A percentile compares a stretch with the other conserved stretches of the same genome.
Evolutionary conservation across 2,329 filamentous ascomycete genomes (phyloP).

Genomic region (Metarhizium rileyi): DNA sequence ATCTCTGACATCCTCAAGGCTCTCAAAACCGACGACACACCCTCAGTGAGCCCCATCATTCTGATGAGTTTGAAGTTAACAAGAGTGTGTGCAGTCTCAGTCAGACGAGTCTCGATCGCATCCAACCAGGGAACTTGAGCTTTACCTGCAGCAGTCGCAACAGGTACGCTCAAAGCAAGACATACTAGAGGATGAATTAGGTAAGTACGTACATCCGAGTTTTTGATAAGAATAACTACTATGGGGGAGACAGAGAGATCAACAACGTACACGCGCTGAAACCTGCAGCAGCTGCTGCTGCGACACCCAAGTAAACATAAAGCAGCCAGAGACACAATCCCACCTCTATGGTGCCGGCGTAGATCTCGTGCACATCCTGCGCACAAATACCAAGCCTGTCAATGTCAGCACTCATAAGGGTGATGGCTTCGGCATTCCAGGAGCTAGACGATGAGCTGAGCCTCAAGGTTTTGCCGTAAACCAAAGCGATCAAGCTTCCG

Average conservation of each 20-base stretch:
- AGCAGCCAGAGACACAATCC: conserved; percentile 24
- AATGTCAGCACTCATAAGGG: conserved; percentile 35
- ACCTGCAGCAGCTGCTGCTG: conserved; percentile 11
- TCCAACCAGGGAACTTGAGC: conserved; percentile 16
- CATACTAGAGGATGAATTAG: background rate
- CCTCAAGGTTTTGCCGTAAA: conserved; percentile 35
- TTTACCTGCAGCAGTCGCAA: conserved; percentile 12
- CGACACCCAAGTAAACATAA: conserved; percentile 13
- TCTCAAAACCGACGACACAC: conserved; percentile 22
- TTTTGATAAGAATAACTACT: too few relatives aligned
- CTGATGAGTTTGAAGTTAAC: conserved; percentile 29
- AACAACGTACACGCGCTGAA: too few relatives aligned
- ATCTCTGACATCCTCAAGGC: conserved; percentile 25
- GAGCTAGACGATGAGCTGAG: conserved; percentile 16
- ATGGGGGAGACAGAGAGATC: too few relatives aligned
- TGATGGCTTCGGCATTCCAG: conserved; percentile 17
- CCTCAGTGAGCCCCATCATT: conserved; percentile 29
- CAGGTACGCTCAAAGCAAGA: conserved; percentile 10
- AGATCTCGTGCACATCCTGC: conserved; percentile 22
- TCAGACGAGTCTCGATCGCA: conserved; percentile 15
- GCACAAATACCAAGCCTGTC: conserved; percentile 21
- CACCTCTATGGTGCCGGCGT: conserved; percentile 24
- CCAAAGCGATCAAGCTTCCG: conserved; percentile 28
- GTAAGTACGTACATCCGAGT: too few relatives aligned
- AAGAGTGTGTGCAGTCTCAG: conserved; percentile 13